These are phyloP conservation scores for Cladosporium cucumerinum DNA, from an alignment of 2,329 filamentous ascomycete species.

Conservation along the genomic window DNA sequence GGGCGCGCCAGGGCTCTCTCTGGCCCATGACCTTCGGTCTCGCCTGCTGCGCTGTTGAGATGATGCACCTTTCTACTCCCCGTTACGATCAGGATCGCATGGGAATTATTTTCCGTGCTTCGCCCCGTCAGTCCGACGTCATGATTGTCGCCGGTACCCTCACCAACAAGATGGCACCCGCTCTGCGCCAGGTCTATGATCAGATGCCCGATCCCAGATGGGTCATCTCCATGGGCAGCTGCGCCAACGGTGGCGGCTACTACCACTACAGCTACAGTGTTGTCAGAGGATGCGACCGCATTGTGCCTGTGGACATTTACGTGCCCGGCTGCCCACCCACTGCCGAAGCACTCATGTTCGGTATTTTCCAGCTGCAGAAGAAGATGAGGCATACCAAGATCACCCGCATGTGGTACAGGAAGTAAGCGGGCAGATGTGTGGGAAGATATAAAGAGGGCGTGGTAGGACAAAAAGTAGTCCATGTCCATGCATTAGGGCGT, in stretches of 20 bases:
- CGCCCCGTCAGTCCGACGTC: slow-evolving; percentile 81
- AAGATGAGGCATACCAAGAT: slow-evolving; percentile 64
- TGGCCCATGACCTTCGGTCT: slow-evolving; percentile 90
- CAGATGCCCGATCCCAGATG: slow-evolving; percentile 92
- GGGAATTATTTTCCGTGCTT: slow-evolving; percentile 87
- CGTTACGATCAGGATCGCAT: slow-evolving; percentile 86
- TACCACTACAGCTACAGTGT: slow-evolving; percentile 82
- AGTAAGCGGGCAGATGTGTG: slow-evolving; percentile 29
- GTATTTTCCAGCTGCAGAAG: slow-evolving; percentile 72
- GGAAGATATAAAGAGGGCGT: not conserved
- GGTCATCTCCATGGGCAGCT: slow-evolving; percentile 82
- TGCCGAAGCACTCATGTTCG: slow-evolving; percentile 52
- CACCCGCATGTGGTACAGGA: slow-evolving; percentile 56
- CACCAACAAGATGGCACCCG: slow-evolving; percentile 95
- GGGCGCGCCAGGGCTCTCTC: slow-evolving; percentile 77
- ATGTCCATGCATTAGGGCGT: slow-evolving; percentile 17
- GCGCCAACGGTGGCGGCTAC: slow-evolving; percentile 80
- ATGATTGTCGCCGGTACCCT: slow-evolving; percentile 93
- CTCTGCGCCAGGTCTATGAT: slow-evolving; percentile 86
- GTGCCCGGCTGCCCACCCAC: slow-evolving; percentile 67
- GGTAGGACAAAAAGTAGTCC: slow-evolving; percentile 7
- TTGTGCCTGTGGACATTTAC: slow-evolving; percentile 77
- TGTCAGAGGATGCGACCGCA: slow-evolving; percentile 69
- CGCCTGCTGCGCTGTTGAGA: slow-evolving; percentile 85
- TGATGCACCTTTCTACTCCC: slow-evolving; percentile 88